Evolutionary conservation across 495 filamentous ascomycete species (phyloP).

Genomic region (Mytilinidion resinicola): DNA sequence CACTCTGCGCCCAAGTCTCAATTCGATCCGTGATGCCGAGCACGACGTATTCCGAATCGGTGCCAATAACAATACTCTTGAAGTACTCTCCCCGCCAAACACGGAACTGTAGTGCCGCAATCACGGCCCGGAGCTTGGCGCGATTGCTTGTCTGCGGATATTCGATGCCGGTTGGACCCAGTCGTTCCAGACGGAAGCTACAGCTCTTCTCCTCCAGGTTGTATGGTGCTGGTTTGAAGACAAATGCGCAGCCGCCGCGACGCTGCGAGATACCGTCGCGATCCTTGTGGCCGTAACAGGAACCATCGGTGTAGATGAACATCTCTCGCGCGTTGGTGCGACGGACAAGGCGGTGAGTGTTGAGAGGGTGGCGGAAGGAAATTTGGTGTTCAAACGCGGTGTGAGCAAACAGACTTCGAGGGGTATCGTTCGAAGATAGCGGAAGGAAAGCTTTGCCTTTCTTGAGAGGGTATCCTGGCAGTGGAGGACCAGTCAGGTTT

Average conservation of each 20-base stretch:
- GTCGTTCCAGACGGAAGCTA: constrained; percentile 7
- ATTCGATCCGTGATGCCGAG: constrained; percentile 39
- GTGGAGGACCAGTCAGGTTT: too few relatives aligned
- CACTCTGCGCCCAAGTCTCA: constrained; percentile 38
- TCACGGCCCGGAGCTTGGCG: constrained; percentile 43
- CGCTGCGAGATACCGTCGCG: background rate
- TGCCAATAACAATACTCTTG: constrained; percentile 40
- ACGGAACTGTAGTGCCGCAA: constrained; percentile 36
- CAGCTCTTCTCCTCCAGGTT: background rate
- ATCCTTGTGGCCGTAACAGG: background rate
- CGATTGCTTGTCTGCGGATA: constrained; percentile 38
- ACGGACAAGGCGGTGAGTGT: background rate
- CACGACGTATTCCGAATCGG: constrained; percentile 43
- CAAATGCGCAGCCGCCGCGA: background rate
- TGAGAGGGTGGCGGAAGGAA: too few relatives aligned
- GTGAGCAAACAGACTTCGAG: too few relatives aligned
- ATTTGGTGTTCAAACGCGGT: too few relatives aligned
- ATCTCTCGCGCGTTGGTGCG: background rate
- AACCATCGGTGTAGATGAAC: background rate
- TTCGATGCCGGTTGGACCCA: constrained; percentile 11
- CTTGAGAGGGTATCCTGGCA: too few relatives aligned
- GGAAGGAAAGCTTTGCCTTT: too few relatives aligned
- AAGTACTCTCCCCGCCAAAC: constrained; percentile 38
- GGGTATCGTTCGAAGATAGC: too few relatives aligned
- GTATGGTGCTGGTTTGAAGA: background rate